Evolutionary conservation across 768 basidiomycete species (phyloP).

Genomic region (Boletus vermiculosoides): DNA sequence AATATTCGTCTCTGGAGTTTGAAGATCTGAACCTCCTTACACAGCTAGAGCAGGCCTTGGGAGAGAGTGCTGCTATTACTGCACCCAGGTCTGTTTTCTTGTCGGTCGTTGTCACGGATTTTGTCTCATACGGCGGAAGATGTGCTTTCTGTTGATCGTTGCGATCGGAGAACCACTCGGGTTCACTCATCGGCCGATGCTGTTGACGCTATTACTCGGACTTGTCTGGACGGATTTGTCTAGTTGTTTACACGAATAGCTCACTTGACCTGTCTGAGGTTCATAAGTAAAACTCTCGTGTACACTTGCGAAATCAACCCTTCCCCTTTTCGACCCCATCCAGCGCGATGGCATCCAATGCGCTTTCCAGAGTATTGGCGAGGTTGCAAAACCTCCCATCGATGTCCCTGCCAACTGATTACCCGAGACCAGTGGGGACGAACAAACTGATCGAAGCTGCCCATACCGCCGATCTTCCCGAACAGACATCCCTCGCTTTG

Average conservation of each 20-base stretch:
- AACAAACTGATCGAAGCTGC: conserved; percentile 84
- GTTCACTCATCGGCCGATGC: background rate
- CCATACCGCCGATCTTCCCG: conserved; percentile 67
- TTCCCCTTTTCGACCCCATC: background rate
- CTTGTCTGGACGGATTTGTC: background rate
- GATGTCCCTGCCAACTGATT: conserved; percentile 93
- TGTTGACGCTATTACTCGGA: background rate
- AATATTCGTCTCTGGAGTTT: background rate
- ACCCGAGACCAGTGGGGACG: conserved; percentile 75
- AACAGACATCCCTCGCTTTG: conserved; percentile 72
- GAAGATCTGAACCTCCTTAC: background rate
- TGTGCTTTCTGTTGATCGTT: background rate
- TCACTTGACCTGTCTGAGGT: background rate
- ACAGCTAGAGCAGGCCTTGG: background rate
- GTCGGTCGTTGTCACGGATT: background rate
- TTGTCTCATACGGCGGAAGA: background rate
- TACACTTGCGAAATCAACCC: too few species aligned
- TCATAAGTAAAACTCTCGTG: conserved; percentile 6
- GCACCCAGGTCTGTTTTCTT: background rate
- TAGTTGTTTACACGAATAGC: background rate
- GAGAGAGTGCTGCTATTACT: background rate
- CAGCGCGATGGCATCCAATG: conserved; percentile 27
- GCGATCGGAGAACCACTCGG: background rate
- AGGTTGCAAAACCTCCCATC: conserved; percentile 82
- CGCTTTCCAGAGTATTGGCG: conserved; percentile 53